phyloP scores from a whole-genome alignment of 1,139 yeast species.

The Kazachstania sp. region DNA sequence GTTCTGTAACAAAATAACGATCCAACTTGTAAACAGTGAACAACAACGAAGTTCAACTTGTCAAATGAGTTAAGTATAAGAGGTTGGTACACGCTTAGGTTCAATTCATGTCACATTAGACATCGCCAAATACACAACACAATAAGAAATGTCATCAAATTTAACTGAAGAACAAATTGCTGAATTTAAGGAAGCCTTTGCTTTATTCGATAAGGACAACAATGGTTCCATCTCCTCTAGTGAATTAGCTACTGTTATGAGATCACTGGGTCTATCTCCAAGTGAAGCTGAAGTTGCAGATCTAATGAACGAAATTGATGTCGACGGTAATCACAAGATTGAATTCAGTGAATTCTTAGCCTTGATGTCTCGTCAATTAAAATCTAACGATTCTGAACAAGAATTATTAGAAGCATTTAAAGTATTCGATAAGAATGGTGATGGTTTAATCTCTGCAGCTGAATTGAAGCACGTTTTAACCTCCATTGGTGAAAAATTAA shows the following conservation, averaged over 20 bases:
- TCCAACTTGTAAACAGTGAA: not conserved
- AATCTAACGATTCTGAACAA: slow-evolving; percentile 93
- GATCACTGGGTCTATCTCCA: slow-evolving; percentile 95
- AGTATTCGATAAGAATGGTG: slow-evolving; percentile 81
- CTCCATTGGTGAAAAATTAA: slow-evolving; percentile 90
- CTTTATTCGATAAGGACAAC: slow-evolving; percentile 90
- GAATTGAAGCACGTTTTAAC: slow-evolving; percentile 95
- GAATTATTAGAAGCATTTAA: slow-evolving; percentile 96
- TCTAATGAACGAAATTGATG: slow-evolving; percentile 94
- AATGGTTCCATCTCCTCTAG: slow-evolving; percentile 94
- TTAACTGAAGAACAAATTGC: slow-evolving; percentile 93
- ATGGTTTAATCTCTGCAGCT: slow-evolving; percentile 93
- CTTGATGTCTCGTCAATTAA: slow-evolving; percentile 85
- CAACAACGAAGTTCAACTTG: not conserved
- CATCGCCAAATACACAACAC: slow-evolving; percentile 2
- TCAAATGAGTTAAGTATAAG: too few relatives aligned
- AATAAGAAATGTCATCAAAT: slow-evolving; percentile 48
- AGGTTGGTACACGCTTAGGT: too few relatives aligned
- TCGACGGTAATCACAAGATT: slow-evolving; percentile 88
- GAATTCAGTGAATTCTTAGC: slow-evolving; percentile 74
- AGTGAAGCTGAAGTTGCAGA: slow-evolving; percentile 93
- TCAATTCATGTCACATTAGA: too few relatives aligned
- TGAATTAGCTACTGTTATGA: slow-evolving; percentile 96
- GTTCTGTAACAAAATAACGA: not conserved
- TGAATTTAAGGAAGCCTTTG: slow-evolving; percentile 95